Evolutionary conservation across 805 yeast species (phyloP), one percentile per base, ranked within the genome.

Genomic region (Saccharomycopsis babjevae): DNA sequence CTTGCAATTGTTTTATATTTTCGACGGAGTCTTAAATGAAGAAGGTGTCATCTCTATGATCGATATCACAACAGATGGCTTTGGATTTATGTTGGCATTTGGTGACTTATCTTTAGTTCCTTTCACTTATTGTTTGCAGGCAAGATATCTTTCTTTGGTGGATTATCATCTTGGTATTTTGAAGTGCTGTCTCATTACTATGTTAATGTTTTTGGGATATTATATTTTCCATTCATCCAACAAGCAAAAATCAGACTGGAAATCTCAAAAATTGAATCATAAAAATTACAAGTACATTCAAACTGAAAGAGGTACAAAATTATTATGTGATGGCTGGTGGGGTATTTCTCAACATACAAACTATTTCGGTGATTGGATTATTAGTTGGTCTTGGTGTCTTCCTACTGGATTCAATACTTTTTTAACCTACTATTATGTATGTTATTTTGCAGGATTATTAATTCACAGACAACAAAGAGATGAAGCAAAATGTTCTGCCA

Each of bases 291-390:
- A 83, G 64, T 84, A 82, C 59, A 88, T 94, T 62, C 75, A 81
- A 65, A 86, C 97, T 0, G 76, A 79, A 36, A 82, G 87, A 16
- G 96, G 96, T 0, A 86, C 96, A 30, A 88, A 83, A 69, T 79
- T 94, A 65, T 75, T 94, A 54, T 81, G 84, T 59, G 94, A 90
- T 68, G 97, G 98, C 2, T 94, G 98, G 99, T 94, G 99, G 99
- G 88, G 87, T 1, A 72, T 78, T 20, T 84, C 96, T 6, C 96
- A 96, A 66, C 99, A 94, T 72, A 90, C 89, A 70, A 94, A 94
- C 71, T 94, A 94, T 73, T 80, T 92, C 62, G 99, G 99, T 52
- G 99, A 94, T 75, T 90, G 97, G 92, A 71, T 94, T 50, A 85
- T 91, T 69, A 89, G 97, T 0, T 78, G 88, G 76, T 83, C 96